Conservation (phyloP, 306 rosid species). For the Luffa aegyptiaca region DNA sequence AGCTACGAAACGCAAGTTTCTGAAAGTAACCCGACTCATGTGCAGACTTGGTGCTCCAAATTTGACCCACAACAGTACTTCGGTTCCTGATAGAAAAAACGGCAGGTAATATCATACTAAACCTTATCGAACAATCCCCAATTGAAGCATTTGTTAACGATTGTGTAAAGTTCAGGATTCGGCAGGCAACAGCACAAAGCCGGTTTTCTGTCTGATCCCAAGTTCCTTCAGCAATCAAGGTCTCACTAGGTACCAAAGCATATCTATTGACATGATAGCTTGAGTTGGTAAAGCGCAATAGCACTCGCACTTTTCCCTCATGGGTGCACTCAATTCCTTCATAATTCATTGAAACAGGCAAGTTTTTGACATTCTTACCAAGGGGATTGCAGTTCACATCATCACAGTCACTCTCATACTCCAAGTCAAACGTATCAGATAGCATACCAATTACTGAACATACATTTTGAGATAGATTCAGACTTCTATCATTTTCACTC, state of each 20-base stretch:
- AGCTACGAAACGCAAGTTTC: conserved; percentile 39
- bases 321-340: conserved; percentile 30
- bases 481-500: conserved; percentile 19
- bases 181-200: conserved; percentile 50
- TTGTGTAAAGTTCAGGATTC: conserved; percentile 42
- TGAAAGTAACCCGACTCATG: conserved; percentile 44
- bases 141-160: conserved; percentile 34
- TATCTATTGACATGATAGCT: conserved; percentile 12
- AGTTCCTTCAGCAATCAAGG: conserved; percentile 56
- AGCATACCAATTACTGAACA: conserved; percentile 28
- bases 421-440: conserved; percentile 35
- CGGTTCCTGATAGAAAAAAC: conserved; percentile 47
- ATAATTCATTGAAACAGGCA: conserved; percentile 36
- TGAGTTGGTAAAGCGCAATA: conserved; percentile 45
- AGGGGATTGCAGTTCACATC: conserved; percentile 44
- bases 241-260: conserved; percentile 42
- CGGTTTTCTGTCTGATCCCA: conserved; percentile 65
- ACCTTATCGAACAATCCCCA: conserved; percentile 55
- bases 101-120: conserved; percentile 44
- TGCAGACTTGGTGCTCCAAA: conserved; percentile 48
- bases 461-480: conserved; percentile 22
- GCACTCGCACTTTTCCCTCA: conserved; percentile 40
- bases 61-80: conserved; percentile 41
- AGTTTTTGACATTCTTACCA: conserved; percentile 27
- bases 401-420: conserved; percentile 42